Percentiles rank a stretch among this genome's conserved stretches.
These are phyloP conservation scores for Parietichytrium sp. DNA, from an alignment of 108 stramenopile species.

Conservation along the genomic window DNA sequence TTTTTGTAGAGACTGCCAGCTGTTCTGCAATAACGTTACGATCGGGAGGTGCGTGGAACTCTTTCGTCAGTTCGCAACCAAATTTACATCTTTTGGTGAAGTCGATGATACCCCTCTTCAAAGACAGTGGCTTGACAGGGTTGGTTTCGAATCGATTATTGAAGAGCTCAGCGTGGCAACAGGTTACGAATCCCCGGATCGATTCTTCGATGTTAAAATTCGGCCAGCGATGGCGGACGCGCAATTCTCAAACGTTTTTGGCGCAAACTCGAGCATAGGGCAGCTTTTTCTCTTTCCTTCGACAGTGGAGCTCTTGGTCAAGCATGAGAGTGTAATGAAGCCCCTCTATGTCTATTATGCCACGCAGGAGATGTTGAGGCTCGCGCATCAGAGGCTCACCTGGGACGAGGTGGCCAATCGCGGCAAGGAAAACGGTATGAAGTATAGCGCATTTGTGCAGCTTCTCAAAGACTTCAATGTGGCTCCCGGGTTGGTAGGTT, in stretches of 20 bases:
- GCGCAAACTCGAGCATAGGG: background rate
- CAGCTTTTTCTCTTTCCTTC: background rate
- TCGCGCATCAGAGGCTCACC: background rate
- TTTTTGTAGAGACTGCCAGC: background rate
- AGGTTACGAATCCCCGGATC: background rate
- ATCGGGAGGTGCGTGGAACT: background rate
- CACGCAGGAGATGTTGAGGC: background rate
- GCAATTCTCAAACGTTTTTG: background rate
- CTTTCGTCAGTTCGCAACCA: background rate
- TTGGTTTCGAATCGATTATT: too few species aligned
- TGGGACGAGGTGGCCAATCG: background rate
- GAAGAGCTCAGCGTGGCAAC: too few species aligned
- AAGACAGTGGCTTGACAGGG: too few species aligned
- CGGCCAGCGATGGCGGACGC: background rate
- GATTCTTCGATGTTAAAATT: background rate
- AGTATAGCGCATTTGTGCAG: background rate
- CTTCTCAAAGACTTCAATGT: background rate
- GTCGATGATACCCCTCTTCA: too few species aligned
- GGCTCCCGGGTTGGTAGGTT: background rate
- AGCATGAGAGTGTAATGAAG: background rate
- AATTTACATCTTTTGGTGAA: too few species aligned
- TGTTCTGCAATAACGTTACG: conserved; percentile 5
- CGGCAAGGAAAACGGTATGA: background rate
- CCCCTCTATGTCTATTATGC: conserved; percentile 28
- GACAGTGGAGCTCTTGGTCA: background rate